Evolutionary conservation across 768 basidiomycete species (phyloP).

Genomic region (Butyriboletus loyo): DNA sequence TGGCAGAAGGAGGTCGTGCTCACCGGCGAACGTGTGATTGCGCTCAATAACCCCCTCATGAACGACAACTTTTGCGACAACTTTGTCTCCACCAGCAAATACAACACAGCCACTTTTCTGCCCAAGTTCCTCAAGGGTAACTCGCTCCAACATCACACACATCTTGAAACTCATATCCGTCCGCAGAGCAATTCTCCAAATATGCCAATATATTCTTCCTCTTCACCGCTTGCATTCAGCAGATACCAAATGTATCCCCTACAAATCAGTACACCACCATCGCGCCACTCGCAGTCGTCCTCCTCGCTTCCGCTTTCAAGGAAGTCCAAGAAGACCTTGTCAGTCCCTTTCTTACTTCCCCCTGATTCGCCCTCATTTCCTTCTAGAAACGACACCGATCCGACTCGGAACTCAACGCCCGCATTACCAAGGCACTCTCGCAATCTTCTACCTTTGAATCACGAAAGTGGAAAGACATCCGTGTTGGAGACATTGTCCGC

Average conservation of each 20-base stretch:
- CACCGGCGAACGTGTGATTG: constrained; percentile 74
- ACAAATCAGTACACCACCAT: constrained; percentile 96
- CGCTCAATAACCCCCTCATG: constrained; percentile 71
- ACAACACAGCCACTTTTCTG: constrained; percentile 81
- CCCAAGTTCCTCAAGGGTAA: constrained; percentile 92
- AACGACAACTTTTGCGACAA: constrained; percentile 74
- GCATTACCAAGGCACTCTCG: constrained; percentile 72
- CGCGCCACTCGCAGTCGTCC: constrained; percentile 80
- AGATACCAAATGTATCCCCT: constrained; percentile 96
- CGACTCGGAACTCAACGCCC: constrained; percentile 86
- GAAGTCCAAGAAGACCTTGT: constrained; percentile 92
- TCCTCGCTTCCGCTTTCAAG: constrained; percentile 93
- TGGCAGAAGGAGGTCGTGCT: constrained; percentile 70
- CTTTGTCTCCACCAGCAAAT: constrained; percentile 92
- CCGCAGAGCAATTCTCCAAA: constrained; percentile 93
- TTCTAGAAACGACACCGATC: constrained; percentile 93
- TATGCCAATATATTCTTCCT: constrained; percentile 99
- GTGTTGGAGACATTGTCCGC: constrained; percentile 90
- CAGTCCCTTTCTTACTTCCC: neutral
- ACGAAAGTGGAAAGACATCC: constrained; percentile 85
- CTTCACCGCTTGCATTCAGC: constrained; percentile 95
- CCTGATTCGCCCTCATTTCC: constrained; percentile 8
- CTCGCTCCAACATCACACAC: constrained; percentile 19
- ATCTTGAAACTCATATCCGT: constrained; percentile 2
- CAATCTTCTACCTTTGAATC: constrained; percentile 60